Base-by-base conservation (phyloP, 169 alveolate species). In the Eimeria tenella region DNA sequence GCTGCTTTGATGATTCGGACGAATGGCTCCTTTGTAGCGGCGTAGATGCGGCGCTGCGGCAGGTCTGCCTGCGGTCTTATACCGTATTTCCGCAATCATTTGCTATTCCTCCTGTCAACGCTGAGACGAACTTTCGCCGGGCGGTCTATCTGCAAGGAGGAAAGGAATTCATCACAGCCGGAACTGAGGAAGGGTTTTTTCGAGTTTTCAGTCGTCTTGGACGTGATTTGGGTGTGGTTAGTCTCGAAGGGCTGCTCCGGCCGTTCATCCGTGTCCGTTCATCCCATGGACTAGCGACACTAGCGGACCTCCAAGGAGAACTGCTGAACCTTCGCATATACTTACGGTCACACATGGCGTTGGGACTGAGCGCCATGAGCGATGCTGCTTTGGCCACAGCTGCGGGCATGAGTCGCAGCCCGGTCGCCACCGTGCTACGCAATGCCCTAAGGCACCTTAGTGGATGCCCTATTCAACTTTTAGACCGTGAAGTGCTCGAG, bases 1-100 rank as follows among this genome's bases (percentile, higher is more conserved):
- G 96, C 89, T 93, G 94, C 79, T 95, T 95, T 68, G 93, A 94
- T 53, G 95, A 94, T 73, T 87, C 93, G 56, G 96, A 93, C 77
- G 91, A 70, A 15, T 91, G 90, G 92, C 91, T 91, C 60, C 86
- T 91, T 11, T 91, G 94, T 86, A 70, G 89, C 65, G 94, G 94
- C 17, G 86, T 91, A 15, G 94, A 91, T 55, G 86, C 94, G 23
- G 91, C 79, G 52, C 75, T 91, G 90, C 83, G 79, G 49, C 94
- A 91, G 94, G 88, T 70, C 65, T 77, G 91, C n/a, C 52, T 91
- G 91, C 63, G 86, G 60, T 84, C 86, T 23, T 79, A 53, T 50
- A 52, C 70, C 11, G 92, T 84, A 58, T 53, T 65, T 49, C 91
- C 91, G 7, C 23, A 62, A 65, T 31, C 89, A 5, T 90, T 90